Evolutionary conservation across 129 eudicot species (phyloP), one percentile per base, ranked within the genome.

Genomic region (Saussurea involucrata): DNA sequence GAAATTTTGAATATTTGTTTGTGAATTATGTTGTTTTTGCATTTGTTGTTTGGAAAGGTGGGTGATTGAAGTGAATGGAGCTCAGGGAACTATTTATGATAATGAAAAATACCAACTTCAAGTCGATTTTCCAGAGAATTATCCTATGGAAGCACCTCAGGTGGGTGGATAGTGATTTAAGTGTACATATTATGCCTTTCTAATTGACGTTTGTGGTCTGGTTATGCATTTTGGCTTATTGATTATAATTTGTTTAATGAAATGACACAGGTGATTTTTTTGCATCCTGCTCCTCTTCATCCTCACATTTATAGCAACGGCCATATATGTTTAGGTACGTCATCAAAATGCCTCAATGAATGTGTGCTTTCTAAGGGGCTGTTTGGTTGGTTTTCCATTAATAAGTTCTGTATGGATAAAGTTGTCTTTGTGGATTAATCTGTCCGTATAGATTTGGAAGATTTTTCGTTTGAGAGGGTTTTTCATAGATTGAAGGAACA

Each of bases 111-210:
- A 85, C 75, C 92, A 93, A 74, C 96, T 93, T 55, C 98, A 93
- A 55, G 97, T 90, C 40, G 97, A 89, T 86, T 93, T 93, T 71
- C 97, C 97, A 0, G 96, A 92, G 77, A 94, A 92, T 90, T 92
- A 92, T 83, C 96, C 98, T 12, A 90, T 90, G 98, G 98, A 92
- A 91, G 98, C 97, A 18, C 98, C 97, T 21, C 98, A 91, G 96
- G 98, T 93, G 46, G 31, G n/a, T 63, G 24, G 28, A 5, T 27
- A n/a, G 10, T 21, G 66, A n/a, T 60, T 55, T 10, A 17, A 78
- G 80, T 28, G 27, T 63, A 5, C 8, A 49, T 13, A 49, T 20
- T 49, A 49, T 75, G 80, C 55, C 28, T 71, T 15, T 20, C 3
- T 27, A 42, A 4, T 60, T 73, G 33, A 64, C 34, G 64, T 2